Evolutionary conservation across 495 filamentous ascomycete species (phyloP), one percentile per base, ranked within the genome.

Genomic region (Xanthoparmelia taractica): DNA sequence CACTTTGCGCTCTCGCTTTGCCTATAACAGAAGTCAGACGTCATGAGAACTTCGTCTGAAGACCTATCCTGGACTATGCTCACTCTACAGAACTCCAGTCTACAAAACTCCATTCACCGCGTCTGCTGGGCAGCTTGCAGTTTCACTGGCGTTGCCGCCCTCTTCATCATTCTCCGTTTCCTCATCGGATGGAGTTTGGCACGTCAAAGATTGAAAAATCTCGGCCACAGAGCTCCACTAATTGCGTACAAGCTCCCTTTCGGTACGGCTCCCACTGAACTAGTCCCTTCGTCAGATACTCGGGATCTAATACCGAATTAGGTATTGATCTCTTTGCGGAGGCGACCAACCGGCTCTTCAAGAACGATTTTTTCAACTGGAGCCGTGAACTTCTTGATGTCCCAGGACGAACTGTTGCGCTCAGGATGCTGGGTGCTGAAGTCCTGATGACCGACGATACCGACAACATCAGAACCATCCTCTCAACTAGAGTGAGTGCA

Each of bases 241-340:
- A 13, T 13, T 7, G 37, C 37, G 37, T 40, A 40, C 37, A 40
- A 40, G 37, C 37, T 40, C 7, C 37, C 37, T 40, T 40, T 40
- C 15, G 37, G 37, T 40, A 40, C 12, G 12, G 8, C 12, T 40
- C 15, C 2, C 37, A 13, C 37, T 40, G 37, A 40, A 40, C 12
- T 10, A 40, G 2, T 12, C 12, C 10, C 37, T 13, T 13, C 2
- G 37, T 40, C 12, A 7, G 15, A 40, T 12, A 2, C 15, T 13
- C 37, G 37, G 7, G 37, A 13, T 40, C 37, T 40, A 13, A 40
- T 40, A 40, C 37, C 37, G 8, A 13, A 40, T 40, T 40, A 59
- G 60, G 60, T 29, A 62, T 62, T 43, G 60, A 62, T 43, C 48
- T 62, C 45, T 43, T 62, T 40, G 60, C 33, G 33, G 56, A 34